A percentile compares a stretch with the other conserved stretches of the same genome.
Evolutionary conservation across 371 early-diverging fungal species (phyloP).

Genomic region (Saksenaea vasiformis): DNA sequence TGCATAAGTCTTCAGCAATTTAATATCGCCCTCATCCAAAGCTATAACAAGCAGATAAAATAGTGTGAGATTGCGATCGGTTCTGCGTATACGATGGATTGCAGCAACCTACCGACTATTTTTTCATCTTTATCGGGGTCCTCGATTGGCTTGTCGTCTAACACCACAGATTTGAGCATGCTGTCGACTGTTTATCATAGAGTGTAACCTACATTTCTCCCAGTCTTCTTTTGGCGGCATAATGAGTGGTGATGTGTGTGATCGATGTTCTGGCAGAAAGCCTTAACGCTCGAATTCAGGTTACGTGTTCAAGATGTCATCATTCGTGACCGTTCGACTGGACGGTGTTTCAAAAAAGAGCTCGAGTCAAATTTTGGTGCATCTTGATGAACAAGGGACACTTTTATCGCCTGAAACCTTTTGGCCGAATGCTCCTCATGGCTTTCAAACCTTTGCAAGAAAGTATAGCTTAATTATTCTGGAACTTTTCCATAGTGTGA

Average conservation of each 20-base stretch:
- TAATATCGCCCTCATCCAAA: constrained; percentile 97
- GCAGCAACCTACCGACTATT: constrained; percentile 75
- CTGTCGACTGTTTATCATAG: not conserved
- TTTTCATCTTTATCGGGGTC: constrained; percentile 81
- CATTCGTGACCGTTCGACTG: too few species aligned
- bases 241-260: not conserved
- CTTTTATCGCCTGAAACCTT: too few species aligned
- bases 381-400: too few species aligned
- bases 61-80: constrained; percentile 3
- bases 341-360: too few species aligned
- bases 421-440: too few species aligned
- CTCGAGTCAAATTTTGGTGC: too few species aligned
- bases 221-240: constrained; percentile 80
- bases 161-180: not conserved
- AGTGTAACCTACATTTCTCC: constrained; percentile 86
- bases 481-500: too few species aligned
- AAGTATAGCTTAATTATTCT: too few species aligned
- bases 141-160: constrained; percentile 82
- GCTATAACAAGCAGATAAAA: constrained; percentile 45
- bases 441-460: too few species aligned
- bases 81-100: not conserved
- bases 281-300: not conserved
- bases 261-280: not conserved
- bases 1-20: constrained; percentile 91
- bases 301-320: not conserved